Base-by-base conservation (phyloP, 441 rosid genomes). In the Eutrema salsugineum region DNA sequence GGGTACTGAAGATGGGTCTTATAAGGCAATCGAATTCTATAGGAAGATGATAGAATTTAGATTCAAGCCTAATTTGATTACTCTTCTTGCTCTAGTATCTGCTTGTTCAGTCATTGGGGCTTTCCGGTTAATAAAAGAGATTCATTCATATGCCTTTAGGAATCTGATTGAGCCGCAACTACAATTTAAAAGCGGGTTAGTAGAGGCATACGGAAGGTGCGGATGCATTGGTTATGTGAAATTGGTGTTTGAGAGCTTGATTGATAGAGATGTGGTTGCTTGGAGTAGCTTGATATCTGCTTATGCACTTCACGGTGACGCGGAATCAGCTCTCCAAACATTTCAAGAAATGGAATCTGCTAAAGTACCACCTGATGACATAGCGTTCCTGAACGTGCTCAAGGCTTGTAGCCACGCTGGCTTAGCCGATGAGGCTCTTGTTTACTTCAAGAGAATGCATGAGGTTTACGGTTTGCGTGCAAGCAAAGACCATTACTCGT, bases 321-420 rank as follows among this genome's bases (percentile, higher is more conserved):
- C 91, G 0, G 74, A 64, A 71, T 22, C 71, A 3, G 87, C 91
- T 0, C 79, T 87, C 38, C 77, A 67, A 64, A 77, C 80, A 47
- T 88, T 88, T 58, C 56, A 8, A 22, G 82, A 87, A 19, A 86
- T 86, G 94, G 88, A 88, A 50, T 28, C 36, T 24, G 84, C 85
- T 1, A 76, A 78, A 66, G 83, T 85, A 28, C 2, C 12, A 56
- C 94, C 94, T 1, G 86, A 88, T 69, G 87, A 75, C 11, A 80
- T 88, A 59, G 77, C 88, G 30, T 85, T 86, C 67, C 80, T 88
- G 36, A 85, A 81, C 11, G 81, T 88, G 44, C 42, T 88, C 17
- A 85, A 86, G 74, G 94, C 94, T 51, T 86, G 94, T 70, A 85
- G 85, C 73, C 91, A 87, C 50, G 84, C 81, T 3, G 94, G 91